These are phyloP conservation scores for Coemansia sp. DNA, from an alignment of 192 early-diverging fungal genomes.

Conservation along the genomic window DNA sequence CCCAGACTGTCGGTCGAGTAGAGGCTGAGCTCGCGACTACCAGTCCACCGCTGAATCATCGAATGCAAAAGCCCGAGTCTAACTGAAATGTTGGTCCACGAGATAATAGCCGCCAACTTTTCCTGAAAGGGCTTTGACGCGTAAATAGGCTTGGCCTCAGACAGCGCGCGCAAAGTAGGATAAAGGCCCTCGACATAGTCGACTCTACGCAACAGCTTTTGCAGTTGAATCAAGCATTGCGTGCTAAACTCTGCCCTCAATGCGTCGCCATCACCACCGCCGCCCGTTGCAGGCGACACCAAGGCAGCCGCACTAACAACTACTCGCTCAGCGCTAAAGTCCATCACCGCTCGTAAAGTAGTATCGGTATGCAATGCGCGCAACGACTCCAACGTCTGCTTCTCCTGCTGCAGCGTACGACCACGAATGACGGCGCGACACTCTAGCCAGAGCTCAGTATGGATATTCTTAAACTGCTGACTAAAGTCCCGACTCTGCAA, in stretches of 20 bases:
- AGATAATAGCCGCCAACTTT: constrained; percentile 72
- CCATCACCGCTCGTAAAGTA: constrained; percentile 62
- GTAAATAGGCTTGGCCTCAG: constrained; percentile 69
- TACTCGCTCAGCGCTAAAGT: constrained; percentile 62
- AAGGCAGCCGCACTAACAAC: background rate
- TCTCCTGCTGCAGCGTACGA: constrained; percentile 67
- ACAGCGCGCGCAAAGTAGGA: constrained; percentile 67
- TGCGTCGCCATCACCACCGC: background rate
- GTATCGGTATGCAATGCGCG: constrained; percentile 51
- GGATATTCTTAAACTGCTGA: constrained; percentile 54
- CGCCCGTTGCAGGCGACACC: background rate
- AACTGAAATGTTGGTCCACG: constrained; percentile 76
- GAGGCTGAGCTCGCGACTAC: constrained; percentile 58
- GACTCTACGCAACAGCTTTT: constrained; percentile 73
- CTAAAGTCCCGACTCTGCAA: constrained; percentile 44
- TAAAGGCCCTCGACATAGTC: constrained; percentile 81
- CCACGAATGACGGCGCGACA: constrained; percentile 69
- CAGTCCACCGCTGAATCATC: constrained; percentile 85
- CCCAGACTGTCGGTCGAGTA: constrained; percentile 25
- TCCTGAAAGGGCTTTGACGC: constrained; percentile 68
- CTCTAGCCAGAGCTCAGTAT: constrained; percentile 74
- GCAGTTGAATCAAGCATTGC: constrained; percentile 63
- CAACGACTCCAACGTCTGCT: constrained; percentile 66
- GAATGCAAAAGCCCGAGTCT: constrained; percentile 71
- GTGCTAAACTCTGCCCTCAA: constrained; percentile 33